A percentile compares a stretch with the other conserved stretches of the same genome.
phyloP scores from a whole-genome alignment of 495 filamentous ascomycete species.

The Massariosphaeria phaeospora region DNA sequence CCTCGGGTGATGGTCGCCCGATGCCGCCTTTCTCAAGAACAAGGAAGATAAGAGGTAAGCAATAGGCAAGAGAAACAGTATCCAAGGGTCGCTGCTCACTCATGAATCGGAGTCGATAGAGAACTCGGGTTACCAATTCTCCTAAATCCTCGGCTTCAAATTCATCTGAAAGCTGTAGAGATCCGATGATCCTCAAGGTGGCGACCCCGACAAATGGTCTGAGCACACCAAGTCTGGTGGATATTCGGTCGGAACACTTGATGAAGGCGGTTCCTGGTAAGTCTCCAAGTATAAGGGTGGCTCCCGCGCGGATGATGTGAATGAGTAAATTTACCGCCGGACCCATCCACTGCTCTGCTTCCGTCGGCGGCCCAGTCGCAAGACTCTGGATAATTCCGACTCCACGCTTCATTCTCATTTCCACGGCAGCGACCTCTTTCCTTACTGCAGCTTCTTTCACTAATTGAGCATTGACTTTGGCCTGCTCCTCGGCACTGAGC shows the following conservation, averaged over 20 bases:
- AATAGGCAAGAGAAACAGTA: slow-evolving; percentile 74
- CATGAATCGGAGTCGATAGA: slow-evolving; percentile 85
- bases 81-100: slow-evolving; percentile 92
- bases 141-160: slow-evolving; percentile 74
- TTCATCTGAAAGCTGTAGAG: slow-evolving; percentile 63
- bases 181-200: slow-evolving; percentile 70
- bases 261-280: slow-evolving; percentile 74
- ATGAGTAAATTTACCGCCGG: slow-evolving; percentile 66
- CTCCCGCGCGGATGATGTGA: slow-evolving; percentile 68
- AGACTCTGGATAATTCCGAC: slow-evolving; percentile 78
- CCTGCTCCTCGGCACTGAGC: slow-evolving; percentile 78
- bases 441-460: slow-evolving; percentile 80
- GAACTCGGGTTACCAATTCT: slow-evolving; percentile 78
- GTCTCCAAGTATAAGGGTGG: slow-evolving; percentile 72
- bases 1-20: slow-evolving; percentile 60
- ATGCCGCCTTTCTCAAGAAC: slow-evolving; percentile 75
- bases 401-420: slow-evolving; percentile 66
- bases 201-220: slow-evolving; percentile 82
- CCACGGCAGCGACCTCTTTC: slow-evolving; percentile 58
- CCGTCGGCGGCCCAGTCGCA: slow-evolving; percentile 77
- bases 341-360: slow-evolving; percentile 81
- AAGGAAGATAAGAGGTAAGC: slow-evolving; percentile 72
- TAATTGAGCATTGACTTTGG: slow-evolving; percentile 86
- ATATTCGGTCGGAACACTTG: slow-evolving; percentile 64
- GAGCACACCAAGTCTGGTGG: slow-evolving; percentile 67